Conservation (phyloP, 83 land plant genomes). For the Picea engelmannii region DNA sequence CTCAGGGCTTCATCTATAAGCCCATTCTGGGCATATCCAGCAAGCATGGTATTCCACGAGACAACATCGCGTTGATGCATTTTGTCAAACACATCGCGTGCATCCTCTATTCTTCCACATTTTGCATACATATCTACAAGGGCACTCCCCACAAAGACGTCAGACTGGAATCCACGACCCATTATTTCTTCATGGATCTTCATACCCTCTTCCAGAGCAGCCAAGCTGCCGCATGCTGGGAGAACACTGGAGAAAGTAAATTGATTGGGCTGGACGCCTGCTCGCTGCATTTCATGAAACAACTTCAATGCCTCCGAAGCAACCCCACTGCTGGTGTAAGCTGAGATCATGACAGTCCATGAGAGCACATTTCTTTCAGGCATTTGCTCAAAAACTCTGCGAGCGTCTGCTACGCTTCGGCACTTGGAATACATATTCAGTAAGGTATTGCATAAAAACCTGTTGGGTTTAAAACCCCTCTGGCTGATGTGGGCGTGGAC, state of each 20-base stretch:
- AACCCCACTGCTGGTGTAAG: constrained; percentile 23
- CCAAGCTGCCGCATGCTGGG: constrained; percentile 28
- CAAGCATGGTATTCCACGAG: constrained; percentile 1
- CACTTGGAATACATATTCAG: constrained; percentile 35
- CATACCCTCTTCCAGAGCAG: constrained; percentile 16
- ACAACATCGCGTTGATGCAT: not conserved
- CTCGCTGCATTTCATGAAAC: constrained; percentile 25
- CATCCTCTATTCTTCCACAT: constrained; percentile 8
- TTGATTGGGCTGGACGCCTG: constrained; percentile 24
- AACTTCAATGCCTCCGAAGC: constrained; percentile 22
- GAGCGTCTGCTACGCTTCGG: constrained; percentile 8
- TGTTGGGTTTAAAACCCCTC: not conserved
- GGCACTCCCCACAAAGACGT: not conserved
- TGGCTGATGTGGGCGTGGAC: not conserved
- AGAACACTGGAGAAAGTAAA: constrained; percentile 30
- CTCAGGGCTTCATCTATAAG: not conserved
- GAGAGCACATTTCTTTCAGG: constrained; percentile 32
- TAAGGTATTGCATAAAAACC: not conserved
- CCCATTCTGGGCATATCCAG: not conserved
- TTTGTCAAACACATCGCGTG: not conserved
- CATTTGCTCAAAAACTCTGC: constrained; percentile 34
- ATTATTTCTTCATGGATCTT: not conserved
- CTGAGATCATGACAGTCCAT: constrained; percentile 37
- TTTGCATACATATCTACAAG: not conserved
- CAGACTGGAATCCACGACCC: not conserved